Conservation (phyloP, 345 rosid genomes). For the Psidium friedrichsthalianum region DNA sequence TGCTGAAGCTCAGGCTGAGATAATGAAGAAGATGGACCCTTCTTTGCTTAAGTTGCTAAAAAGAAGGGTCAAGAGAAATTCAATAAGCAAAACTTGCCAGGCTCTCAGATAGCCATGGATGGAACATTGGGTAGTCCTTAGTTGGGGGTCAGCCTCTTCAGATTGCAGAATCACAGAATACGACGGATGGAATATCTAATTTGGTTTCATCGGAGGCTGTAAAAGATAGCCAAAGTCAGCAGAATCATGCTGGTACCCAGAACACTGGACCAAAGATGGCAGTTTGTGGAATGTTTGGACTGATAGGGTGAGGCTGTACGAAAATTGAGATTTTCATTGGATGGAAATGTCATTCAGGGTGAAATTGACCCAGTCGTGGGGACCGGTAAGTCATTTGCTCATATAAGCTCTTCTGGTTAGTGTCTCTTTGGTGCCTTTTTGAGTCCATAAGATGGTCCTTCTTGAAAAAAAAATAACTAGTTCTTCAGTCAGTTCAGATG, state of each 20-base stretch:
- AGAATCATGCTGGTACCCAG: slow-evolving; percentile 12
- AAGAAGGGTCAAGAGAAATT: slow-evolving; percentile 51
- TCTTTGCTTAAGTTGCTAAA: slow-evolving; percentile 48
- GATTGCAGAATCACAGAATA: slow-evolving; percentile 14
- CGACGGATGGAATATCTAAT: slow-evolving; percentile 6
- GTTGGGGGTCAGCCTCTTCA: slow-evolving; percentile 13
- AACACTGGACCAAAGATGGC: slow-evolving; percentile 14
- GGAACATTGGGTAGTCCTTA: neutral
- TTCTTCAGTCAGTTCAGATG: neutral
- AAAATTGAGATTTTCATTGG: slow-evolving; percentile 66
- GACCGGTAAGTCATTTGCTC: slow-evolving; percentile 28
- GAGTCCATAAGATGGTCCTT: neutral
- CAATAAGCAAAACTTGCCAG: slow-evolving; percentile 30
- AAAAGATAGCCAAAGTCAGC: slow-evolving; percentile 11
- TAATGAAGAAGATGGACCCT: slow-evolving; percentile 73
- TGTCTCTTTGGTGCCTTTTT: neutral
- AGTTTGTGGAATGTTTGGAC: slow-evolving; percentile 73
- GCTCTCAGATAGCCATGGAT: neutral
- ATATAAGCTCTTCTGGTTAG: neutral
- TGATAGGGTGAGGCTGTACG: slow-evolving; percentile 70
- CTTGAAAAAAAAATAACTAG: neutral
- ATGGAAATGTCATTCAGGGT: slow-evolving; percentile 41
- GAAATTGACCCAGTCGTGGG: slow-evolving; percentile 18
- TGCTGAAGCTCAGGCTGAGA: slow-evolving; percentile 70
- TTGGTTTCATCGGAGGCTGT: slow-evolving; percentile 11